A percentile compares a stretch with the other conserved stretches of the same genome.
phyloP scores from a whole-genome alignment of 1,139 yeast genomes.

The Kodamaea plutei region DNA sequence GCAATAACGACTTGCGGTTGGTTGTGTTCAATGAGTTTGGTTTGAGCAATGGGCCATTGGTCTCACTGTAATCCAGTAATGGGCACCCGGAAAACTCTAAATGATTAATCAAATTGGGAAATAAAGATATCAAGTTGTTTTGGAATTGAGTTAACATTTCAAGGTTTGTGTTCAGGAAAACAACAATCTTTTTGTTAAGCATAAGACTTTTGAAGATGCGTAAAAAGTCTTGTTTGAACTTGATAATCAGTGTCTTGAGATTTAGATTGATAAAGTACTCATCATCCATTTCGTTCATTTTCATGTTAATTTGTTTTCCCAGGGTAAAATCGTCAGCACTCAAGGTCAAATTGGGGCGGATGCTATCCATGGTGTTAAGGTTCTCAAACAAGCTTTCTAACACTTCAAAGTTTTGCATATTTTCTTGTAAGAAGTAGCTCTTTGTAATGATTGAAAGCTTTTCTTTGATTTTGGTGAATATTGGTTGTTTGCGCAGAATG shows the following conservation, averaged over 20 bases:
- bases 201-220: constrained; percentile 72
- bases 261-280: constrained; percentile 71
- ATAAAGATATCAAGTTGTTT: constrained; percentile 64
- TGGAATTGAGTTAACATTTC: constrained; percentile 78
- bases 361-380: constrained; percentile 35
- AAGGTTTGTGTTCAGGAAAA: constrained; percentile 73
- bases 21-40: constrained; percentile 75
- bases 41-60: constrained; percentile 45
- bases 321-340: constrained; percentile 1
- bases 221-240: constrained; percentile 59
- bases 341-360: constrained; percentile 1
- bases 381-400: constrained; percentile 73
- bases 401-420: constrained; percentile 66
- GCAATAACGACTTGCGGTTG: constrained; percentile 69
- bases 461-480: constrained; percentile 83
- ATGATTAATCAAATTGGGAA: constrained; percentile 73
- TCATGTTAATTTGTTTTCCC: constrained; percentile 12
- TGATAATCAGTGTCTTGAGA: constrained; percentile 58
- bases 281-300: constrained; percentile 26
- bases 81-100: constrained; percentile 83
- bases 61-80: constrained; percentile 51
- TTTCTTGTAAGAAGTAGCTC: constrained; percentile 77
- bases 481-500: constrained; percentile 74
- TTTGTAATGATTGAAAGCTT: constrained; percentile 86
- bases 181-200: constrained; percentile 64